phyloP scores from a whole-genome alignment of 1,139 yeast genomes.

The Lodderomyces metapsilosis region DNA sequence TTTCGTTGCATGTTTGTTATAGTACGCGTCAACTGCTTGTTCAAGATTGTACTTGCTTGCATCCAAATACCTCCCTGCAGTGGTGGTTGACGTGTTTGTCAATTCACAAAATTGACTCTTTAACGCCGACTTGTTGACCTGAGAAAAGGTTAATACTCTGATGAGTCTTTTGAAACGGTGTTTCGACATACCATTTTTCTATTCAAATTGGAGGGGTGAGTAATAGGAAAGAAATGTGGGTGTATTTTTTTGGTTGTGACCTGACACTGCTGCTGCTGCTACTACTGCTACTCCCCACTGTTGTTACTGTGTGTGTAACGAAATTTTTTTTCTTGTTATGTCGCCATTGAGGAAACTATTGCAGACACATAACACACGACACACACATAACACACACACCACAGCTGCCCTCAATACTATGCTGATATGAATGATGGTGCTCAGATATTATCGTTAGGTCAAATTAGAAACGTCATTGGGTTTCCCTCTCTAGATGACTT shows the following conservation, averaged over 20 bases:
- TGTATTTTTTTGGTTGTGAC: too few relatives aligned
- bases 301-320: too few relatives aligned
- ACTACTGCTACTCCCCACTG: too few relatives aligned
- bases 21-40: constrained; percentile 31
- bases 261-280: too few relatives aligned
- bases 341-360: too few relatives aligned
- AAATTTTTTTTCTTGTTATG: too few relatives aligned
- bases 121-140: constrained; percentile 15
- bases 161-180: too few relatives aligned
- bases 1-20: constrained; percentile 14
- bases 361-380: not conserved
- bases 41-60: constrained; percentile 26
- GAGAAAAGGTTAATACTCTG: not conserved
- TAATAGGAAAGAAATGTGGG: too few relatives aligned
- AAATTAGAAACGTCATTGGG: constrained; percentile 14
- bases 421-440: constrained; percentile 4
- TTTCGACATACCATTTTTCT: not conserved
- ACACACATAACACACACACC: not conserved
- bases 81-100: constrained; percentile 26
- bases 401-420: not conserved
- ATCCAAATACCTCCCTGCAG: constrained; percentile 29
- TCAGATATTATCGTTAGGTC: constrained; percentile 10
- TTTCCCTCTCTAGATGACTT: constrained; percentile 24
- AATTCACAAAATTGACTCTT: constrained; percentile 29
- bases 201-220: too few relatives aligned